phyloP scores from a whole-genome alignment of 129 eudicot genomes.

The Gnaphalium uliginosum region DNA sequence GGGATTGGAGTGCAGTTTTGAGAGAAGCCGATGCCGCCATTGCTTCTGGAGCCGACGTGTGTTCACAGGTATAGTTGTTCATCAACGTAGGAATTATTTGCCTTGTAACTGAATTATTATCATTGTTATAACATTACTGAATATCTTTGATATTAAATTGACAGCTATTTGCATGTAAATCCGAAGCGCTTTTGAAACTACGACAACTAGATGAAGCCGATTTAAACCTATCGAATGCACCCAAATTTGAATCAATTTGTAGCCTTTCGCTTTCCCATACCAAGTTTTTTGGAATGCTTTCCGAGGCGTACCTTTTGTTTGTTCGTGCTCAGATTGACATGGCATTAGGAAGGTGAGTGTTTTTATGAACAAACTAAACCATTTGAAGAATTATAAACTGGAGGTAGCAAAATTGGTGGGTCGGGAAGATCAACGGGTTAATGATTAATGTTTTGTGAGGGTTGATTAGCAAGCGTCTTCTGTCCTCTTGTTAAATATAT shows the following conservation, averaged over 20 bases:
- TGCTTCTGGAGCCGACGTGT: slow-evolving; percentile 76
- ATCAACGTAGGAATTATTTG: not conserved
- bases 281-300: slow-evolving; percentile 65
- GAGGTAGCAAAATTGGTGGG: not conserved
- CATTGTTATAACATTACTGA: not conserved
- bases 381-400: not conserved
- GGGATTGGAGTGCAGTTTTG: slow-evolving; percentile 68
- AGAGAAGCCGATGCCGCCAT: slow-evolving; percentile 73
- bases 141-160: slow-evolving; percentile 30
- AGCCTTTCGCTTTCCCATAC: slow-evolving; percentile 47
- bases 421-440: not conserved
- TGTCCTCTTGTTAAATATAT: not conserved
- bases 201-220: slow-evolving; percentile 68
- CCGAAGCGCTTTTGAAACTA: slow-evolving; percentile 90
- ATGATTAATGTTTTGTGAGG: not conserved
- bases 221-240: slow-evolving; percentile 36
- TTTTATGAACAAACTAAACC: not conserved
- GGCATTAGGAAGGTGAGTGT: slow-evolving; percentile 79
- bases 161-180: slow-evolving; percentile 84
- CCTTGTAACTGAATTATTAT: not conserved
- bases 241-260: slow-evolving; percentile 39
- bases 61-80: slow-evolving; percentile 57
- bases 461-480: not conserved
- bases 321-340: slow-evolving; percentile 81
- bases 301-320: slow-evolving; percentile 67